Base-by-base conservation (phyloP, 1,139 yeast species). In the Candida tropicalis region DNA sequence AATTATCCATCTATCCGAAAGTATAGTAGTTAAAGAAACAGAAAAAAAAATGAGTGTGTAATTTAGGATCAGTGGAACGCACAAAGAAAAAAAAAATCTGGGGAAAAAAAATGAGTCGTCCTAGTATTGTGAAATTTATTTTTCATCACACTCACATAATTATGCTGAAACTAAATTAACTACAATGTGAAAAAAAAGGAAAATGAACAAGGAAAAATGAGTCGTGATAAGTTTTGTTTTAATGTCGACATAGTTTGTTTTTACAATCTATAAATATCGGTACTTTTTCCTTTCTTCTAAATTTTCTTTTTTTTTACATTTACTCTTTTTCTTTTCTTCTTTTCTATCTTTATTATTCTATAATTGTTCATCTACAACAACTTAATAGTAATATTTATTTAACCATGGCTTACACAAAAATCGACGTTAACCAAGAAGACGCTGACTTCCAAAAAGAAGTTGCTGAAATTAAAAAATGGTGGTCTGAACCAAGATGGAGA, bases 401-500 rank as follows among this genome's bases (percentile, higher is more conserved):
- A 34, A 49, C 15, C 24, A 73, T 73, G 79, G 72, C 78, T 46
- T 77, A 75, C 70, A 64, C 84, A 39, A 66, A 72, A 54, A 79
- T 82, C 51, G 75, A 81, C 62, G 54, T 80, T 39, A 70, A 79
- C 58, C 73, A 75, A 53, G 93, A 86, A 68, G 87, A 85, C 58
- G 65, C 65, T 52, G 73, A 72, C 60, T 87, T 77, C 77, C 81
- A 84, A 58, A 67, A 74, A 41, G 90, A 89, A 64, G 86, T 88
- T 48, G 73, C 77, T 40, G 87, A 82, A 41, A 84, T 91, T 59
- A 79, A 84, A 53, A 62, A 82, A 60, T 91, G 98, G 98, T 91
- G 98, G 98, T 61, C 85, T 9, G 79, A 84, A 58, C 95, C 96
- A 51, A 86, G 99, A 68, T 91, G 96, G 96, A 72, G 70, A 50